Base-by-base conservation (phyloP, 495 filamentous ascomycete species). In the Aspergillus mulundensis region DNA sequence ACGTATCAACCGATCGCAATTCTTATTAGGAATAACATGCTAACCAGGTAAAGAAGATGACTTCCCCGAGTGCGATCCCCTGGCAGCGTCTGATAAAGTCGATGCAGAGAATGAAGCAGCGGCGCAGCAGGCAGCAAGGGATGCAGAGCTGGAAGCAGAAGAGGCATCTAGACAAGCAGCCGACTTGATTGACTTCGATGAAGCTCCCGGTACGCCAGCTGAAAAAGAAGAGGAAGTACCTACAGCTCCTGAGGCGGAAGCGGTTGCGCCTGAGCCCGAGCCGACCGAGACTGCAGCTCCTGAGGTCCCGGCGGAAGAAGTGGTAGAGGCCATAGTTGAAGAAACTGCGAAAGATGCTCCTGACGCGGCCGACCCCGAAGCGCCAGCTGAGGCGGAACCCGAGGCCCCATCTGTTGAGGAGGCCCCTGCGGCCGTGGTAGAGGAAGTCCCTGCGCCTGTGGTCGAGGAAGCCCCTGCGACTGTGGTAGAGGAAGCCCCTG, bases 91-190 rank as follows among this genome's bases (percentile, higher is more conserved):
- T 41, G 66, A 66, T 49, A 52, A 60, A 57, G 57, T 64, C 32
- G 59, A 64, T 32, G 60, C 50, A 5, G 64, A 64, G 42, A 62
- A 64, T 38, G 64, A 58, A 56, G 59, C 53, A 14, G 59, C 58
- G 14, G 57, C 57, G 16, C 50, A 28, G 25, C 61, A 60, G 48
- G 62, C 56, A n/a, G 62, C 42, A 19, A 58, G 63, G 34, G 59
- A 63, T 16, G 63, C 61, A n/a, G 47, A 59, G 24, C 48, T 53
- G 15, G 62, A 59, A 18, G 59, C 51, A 32, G 56, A 59, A 36
- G 47, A 55, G 39, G 49, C 46, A 20, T 54, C 46, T 16, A 20
- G 25, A 24, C 50, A 39, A 47, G 36, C 45, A 19, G 61, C 59
- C 15, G 15, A 36, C 6, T 41, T 60, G 8, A 55, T 52, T 63